Base-by-base conservation (phyloP, 345 rosid species). In the Excoecaria cochinchinensis region DNA sequence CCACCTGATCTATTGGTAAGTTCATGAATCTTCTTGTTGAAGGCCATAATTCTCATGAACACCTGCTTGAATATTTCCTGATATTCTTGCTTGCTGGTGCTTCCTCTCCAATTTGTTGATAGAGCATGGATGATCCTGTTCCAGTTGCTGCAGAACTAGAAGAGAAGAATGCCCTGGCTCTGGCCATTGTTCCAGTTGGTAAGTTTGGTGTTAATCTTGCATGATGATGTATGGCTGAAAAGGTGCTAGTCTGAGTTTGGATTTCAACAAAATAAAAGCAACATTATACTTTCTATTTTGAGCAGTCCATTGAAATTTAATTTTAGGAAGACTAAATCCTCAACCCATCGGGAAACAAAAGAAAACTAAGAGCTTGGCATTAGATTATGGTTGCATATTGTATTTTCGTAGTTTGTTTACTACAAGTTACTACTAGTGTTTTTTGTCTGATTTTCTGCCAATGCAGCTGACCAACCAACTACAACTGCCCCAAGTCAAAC, bases 131-230 rank as follows among this genome's bases (percentile, higher is more conserved):
- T 74, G 92, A 95, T 85, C 91, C 92, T 74, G 77, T 69, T 82
- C 93, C 95, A 52, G 81, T 74, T 69, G 91, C 88, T 51, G 87
- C 97, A 73, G 92, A 89, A 67, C 80, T 89, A 16, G 91, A 93
- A 55, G 91, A 93, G 80, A 93, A 88, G 84, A 95, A 90, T 89
- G 91, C 98, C 59, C 79, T 91, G 82, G 97, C 98, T 78, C 84
- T 95, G 87, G 98, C 99, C 56, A 93, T 93, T 78, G 90, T 95
- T 77, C 92, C 99, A 21, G 90, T 85, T 81, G 90, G 99, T 95
- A 84, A 78, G 87, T 69, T 65, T 10, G 15, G 48, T 48, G 47
- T 19, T 39, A 58, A 22, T 51, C 13, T 74, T 40, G 42, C 21
- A 11, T 63, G 55, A 25, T 61, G 52, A 48, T 53, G n/a, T 44